phyloP scores from a whole-genome alignment of 2,329 filamentous ascomycete species.

The Dissoconium aciculare region DNA sequence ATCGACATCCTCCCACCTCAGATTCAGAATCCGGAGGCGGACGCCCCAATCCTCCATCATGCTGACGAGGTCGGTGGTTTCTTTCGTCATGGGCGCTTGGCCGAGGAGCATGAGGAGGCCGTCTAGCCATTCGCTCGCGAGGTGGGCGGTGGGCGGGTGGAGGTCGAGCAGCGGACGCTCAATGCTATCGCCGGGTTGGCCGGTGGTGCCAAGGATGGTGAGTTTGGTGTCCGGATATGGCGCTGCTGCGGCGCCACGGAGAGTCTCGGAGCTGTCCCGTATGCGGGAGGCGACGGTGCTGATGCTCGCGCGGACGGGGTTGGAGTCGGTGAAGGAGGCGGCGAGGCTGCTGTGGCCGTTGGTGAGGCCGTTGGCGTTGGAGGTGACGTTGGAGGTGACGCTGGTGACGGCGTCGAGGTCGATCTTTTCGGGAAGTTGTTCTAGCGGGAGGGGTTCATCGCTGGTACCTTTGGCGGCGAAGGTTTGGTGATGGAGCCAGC shows the following conservation, averaged over 20 bases:
- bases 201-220: conserved; percentile 56
- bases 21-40: conserved; percentile 83
- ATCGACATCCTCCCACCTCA: conserved; percentile 67
- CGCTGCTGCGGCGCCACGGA: conserved; percentile 9
- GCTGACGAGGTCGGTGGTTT: conserved; percentile 79
- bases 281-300: too few relatives aligned
- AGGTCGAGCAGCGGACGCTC: conserved; percentile 72
- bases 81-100: conserved; percentile 90
- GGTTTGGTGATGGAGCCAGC: conserved; percentile 79
- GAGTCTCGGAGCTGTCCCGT: conserved; percentile 15
- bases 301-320: background rate
- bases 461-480: conserved; percentile 46
- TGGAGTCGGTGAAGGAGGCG: background rate
- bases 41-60: conserved; percentile 81
- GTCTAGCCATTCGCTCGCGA: conserved; percentile 93
- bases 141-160: conserved; percentile 61
- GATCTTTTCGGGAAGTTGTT: conserved; percentile 60
- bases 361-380: conserved; percentile 38
- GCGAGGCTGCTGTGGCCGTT: conserved; percentile 6
- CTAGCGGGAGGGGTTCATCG: conserved; percentile 49
- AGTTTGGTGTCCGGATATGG: conserved; percentile 57
- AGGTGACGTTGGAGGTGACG: conserved; percentile 82
- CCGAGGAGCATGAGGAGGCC: conserved; percentile 88
- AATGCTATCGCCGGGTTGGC: conserved; percentile 15
- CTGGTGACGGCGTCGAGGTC: conserved; percentile 80